A percentile compares a stretch with the other conserved stretches of the same genome.
Evolutionary conservation across 1,139 yeast genomes (phyloP).

Genomic region (Candida sp.): DNA sequence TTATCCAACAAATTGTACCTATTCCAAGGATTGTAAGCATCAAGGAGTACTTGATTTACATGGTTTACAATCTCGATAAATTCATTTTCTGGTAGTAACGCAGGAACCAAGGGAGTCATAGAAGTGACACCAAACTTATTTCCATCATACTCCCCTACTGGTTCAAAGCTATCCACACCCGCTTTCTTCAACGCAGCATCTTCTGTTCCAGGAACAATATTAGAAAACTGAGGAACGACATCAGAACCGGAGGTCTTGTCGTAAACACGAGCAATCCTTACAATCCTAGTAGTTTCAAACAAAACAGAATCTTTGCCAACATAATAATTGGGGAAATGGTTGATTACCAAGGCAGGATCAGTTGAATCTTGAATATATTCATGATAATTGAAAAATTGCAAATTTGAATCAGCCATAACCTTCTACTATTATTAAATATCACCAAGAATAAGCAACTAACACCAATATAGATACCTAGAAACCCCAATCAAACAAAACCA

Average conservation of each 20-base stretch:
- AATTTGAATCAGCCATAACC: background rate
- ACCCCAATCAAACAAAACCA: too few species aligned
- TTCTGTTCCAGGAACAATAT: conserved; percentile 58
- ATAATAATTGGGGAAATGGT: conserved; percentile 64
- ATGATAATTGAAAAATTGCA: conserved; percentile 62
- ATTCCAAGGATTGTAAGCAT: conserved; percentile 38
- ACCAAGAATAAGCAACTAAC: too few species aligned
- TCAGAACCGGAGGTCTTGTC: conserved; percentile 24
- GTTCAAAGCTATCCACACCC: conserved; percentile 17
- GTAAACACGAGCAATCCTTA: conserved; percentile 59
- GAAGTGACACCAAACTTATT: conserved; percentile 52
- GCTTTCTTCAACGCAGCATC: conserved; percentile 52
- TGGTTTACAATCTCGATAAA: conserved; percentile 35
- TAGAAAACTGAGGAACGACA: conserved; percentile 58
- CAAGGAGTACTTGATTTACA: conserved; percentile 42
- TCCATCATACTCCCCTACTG: conserved; percentile 36
- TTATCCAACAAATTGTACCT: conserved; percentile 36
- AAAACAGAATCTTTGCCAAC: conserved; percentile 20
- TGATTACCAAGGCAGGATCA: conserved; percentile 40
- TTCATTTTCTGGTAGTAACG: conserved; percentile 31
- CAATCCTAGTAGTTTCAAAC: conserved; percentile 47
- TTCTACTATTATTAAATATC: too few species aligned
- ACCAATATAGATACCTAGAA: too few species aligned
- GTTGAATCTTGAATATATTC: conserved; percentile 43
- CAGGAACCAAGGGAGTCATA: conserved; percentile 49